A percentile compares a stretch with the other conserved stretches of the same genome.
Conservation (phyloP, 2,329 filamentous ascomycete genomes). For the Plectosphaerella cucumerina region DNA sequence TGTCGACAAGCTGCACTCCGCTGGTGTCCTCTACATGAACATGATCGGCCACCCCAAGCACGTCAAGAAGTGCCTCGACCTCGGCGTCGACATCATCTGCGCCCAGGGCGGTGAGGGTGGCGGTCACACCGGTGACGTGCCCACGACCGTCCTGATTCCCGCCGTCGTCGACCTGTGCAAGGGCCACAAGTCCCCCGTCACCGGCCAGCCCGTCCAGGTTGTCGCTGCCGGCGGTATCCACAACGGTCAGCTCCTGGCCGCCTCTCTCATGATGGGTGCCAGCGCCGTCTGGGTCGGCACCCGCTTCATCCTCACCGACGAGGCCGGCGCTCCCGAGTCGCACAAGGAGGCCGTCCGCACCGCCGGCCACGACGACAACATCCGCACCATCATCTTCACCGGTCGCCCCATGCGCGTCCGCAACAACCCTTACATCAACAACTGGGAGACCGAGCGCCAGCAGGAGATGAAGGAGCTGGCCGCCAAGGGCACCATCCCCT, state of each 20-base stretch:
- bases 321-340: conserved; percentile 87
- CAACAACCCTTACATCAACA: conserved; percentile 87
- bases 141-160: conserved; percentile 88
- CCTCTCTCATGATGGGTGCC: conserved; percentile 88
- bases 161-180: conserved; percentile 79
- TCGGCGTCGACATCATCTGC: conserved; percentile 94
- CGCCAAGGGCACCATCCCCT: conserved; percentile 82
- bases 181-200: conserved; percentile 81
- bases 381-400: conserved; percentile 98
- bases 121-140: conserved; percentile 92
- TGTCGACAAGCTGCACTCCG: conserved; percentile 83
- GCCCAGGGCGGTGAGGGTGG: conserved; percentile 97
- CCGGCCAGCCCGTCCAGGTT: conserved; percentile 82
- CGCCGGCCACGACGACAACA: conserved; percentile 88
- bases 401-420: conserved; percentile 91
- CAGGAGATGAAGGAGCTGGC: conserved; percentile 92
- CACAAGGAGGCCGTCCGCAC: conserved; percentile 96
- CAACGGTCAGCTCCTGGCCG: conserved; percentile 86
- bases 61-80: conserved; percentile 89
- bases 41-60: conserved; percentile 99
- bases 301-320: conserved; percentile 87
- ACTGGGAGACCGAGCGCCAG: conserved; percentile 92
- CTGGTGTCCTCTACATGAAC: conserved; percentile 96
- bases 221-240: conserved; percentile 91
- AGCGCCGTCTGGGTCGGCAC: conserved; percentile 95